Evolutionary conservation across 805 yeast species (phyloP).

Genomic region (Lipomyces sp.): DNA sequence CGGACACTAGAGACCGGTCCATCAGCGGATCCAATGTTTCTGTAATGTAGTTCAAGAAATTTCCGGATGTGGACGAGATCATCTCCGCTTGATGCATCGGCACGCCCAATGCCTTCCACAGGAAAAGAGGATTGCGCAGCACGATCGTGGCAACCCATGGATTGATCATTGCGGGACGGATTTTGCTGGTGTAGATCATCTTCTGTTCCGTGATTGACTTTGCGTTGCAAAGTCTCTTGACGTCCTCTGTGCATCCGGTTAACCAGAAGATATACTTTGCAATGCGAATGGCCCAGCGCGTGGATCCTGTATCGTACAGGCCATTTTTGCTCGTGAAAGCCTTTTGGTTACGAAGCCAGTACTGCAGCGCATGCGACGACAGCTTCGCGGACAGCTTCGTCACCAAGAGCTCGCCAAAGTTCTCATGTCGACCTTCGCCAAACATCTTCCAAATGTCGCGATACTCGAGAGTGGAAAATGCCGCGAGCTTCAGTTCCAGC

Average conservation of each 20-base stretch:
- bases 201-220: constrained; percentile 60
- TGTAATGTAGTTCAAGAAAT: constrained; percentile 65
- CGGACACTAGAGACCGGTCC: constrained; percentile 57
- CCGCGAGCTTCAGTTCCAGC: constrained; percentile 73
- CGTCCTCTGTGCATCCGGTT: constrained; percentile 51
- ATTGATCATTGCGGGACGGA: constrained; percentile 69
- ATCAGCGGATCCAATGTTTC: constrained; percentile 79
- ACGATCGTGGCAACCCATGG: constrained; percentile 63
- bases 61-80: constrained; percentile 48
- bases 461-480: constrained; percentile 54
- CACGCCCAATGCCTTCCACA: constrained; percentile 89
- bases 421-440: constrained; percentile 65
- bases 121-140: constrained; percentile 77
- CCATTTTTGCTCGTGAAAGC: constrained; percentile 62
- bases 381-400: constrained; percentile 61
- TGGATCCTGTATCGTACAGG: constrained; percentile 75
- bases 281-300: constrained; percentile 79
- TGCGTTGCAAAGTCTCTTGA: constrained; percentile 55
- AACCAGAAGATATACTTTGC: constrained; percentile 58
- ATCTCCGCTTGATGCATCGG: constrained; percentile 79
- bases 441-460: constrained; percentile 70
- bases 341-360: constrained; percentile 66
- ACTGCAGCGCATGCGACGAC: constrained; percentile 78
- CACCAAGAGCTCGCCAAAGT: constrained; percentile 52
- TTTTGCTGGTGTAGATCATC: constrained; percentile 57